phyloP scores from a whole-genome alignment of 2,329 filamentous ascomycete genomes.

The Venturia aucupariae region DNA sequence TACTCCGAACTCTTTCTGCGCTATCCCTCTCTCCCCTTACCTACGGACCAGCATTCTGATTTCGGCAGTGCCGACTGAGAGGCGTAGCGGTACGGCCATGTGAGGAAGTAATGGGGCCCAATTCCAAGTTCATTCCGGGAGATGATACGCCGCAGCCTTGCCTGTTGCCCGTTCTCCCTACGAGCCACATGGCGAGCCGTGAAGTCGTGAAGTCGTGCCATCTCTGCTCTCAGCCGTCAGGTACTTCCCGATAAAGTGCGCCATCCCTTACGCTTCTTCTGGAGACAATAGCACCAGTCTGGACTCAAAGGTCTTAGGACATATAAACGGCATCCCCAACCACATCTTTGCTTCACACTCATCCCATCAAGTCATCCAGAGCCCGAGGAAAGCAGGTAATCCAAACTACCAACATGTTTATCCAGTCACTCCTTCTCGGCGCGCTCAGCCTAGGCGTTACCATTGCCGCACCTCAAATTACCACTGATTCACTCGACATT shows the following conservation, averaged over 20 bases:
- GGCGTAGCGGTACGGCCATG: background rate
- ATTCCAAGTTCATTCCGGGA: background rate
- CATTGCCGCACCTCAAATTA: background rate
- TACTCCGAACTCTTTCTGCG: too few relatives aligned
- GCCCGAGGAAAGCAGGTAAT: background rate
- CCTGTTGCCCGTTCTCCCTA: background rate
- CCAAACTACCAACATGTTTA: background rate
- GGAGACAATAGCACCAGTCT: too few relatives aligned
- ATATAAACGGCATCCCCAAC: background rate
- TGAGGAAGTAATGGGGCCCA: background rate
- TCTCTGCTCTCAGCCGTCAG: too few relatives aligned
- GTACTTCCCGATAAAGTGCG: too few relatives aligned
- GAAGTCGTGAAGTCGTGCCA: background rate
- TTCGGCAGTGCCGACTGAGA: background rate
- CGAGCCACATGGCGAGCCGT: background rate
- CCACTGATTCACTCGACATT: background rate
- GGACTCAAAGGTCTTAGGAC: background rate
- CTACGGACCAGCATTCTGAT: background rate
- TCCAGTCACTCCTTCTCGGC: conserved; percentile 4
- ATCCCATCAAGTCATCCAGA: background rate
- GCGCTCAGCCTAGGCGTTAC: background rate
- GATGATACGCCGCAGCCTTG: background rate
- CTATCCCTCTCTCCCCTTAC: background rate
- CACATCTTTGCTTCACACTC: background rate
- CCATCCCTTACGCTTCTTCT: too few relatives aligned